phyloP scores from a whole-genome alignment of 2,329 filamentous ascomycete species.

The Colletotrichum sojae region DNA sequence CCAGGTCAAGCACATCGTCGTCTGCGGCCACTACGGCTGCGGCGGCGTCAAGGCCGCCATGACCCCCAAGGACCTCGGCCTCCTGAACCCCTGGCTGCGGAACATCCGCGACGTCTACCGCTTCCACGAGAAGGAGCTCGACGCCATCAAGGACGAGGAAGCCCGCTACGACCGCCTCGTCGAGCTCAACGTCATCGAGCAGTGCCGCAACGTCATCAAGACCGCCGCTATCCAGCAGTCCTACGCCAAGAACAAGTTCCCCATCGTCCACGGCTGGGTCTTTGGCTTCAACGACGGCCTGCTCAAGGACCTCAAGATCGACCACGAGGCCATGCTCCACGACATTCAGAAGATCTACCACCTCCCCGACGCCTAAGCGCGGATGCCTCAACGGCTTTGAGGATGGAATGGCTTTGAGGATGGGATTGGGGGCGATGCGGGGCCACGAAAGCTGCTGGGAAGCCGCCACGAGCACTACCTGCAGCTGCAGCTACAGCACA shows the following conservation, averaged over 20 bases:
- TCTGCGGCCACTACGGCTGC: conserved; percentile 85
- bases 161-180: conserved; percentile 79
- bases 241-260: conserved; percentile 73
- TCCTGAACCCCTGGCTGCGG: conserved; percentile 81
- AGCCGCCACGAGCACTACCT: background rate
- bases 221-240: conserved; percentile 84
- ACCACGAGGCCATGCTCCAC: conserved; percentile 71
- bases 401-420: background rate
- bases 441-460: conserved; percentile 1
- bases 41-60: conserved; percentile 83
- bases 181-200: conserved; percentile 86
- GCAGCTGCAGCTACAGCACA: no score
- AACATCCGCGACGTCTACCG: conserved; percentile 83
- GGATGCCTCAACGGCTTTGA: background rate
- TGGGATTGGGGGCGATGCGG: background rate
- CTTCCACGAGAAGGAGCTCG: conserved; percentile 78
- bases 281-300: conserved; percentile 79
- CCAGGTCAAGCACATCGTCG: conserved; percentile 84
- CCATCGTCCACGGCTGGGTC: conserved; percentile 81
- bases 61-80: conserved; percentile 77
- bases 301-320: conserved; percentile 75
- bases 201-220: conserved; percentile 84
- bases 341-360: conserved; percentile 78
- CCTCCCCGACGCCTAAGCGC: conserved; percentile 52
- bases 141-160: conserved; percentile 70